Base-by-base conservation (phyloP, 2,329 filamentous ascomycete genomes). In the Penicillium psychrosexuale region DNA sequence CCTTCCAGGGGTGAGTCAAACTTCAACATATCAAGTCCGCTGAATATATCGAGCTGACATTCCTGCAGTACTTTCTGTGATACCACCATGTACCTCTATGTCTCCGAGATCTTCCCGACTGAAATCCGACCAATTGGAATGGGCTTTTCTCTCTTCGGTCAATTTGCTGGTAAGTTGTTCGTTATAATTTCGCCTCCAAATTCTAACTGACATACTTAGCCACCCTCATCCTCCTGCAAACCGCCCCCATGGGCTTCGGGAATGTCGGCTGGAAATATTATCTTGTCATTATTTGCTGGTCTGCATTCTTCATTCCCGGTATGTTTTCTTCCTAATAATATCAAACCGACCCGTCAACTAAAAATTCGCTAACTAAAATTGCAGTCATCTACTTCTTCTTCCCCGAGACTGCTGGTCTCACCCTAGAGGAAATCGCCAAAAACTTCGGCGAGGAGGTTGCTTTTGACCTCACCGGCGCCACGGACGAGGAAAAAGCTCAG, bases 401-500 rank as follows among this genome's bases (percentile, higher is more conserved):
- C 61, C 75, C 75, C 1, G 75, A 77, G 57, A 77, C 75, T 3
- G 74, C 74, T 3, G 67, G 68, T 12, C 63, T 78, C 38, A 75
- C 75, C 0, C 64, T 80, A 9, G 78, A 80, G 54, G 77, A 80
- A 57, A 75, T 80, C 24, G 73, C 70, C 13, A 65, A 72, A 51
- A 74, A 74, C 47, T 80, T 82, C 51, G 80, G 79, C 7, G 79
- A 82, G 47, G 78, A 81, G 24, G 77, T 81, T 7, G 77, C 77
- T 0, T 74, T 80, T 4, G 69, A 77, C 42, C 62, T 79, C 7
- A 77, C 73, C 4, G 74, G 78, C 58, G 72, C 74, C 0, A 74
- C 72, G 0, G 77, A 77, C 13, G 72, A 74, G 38, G 70, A 75
- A 56, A 69, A 67, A 24, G 61, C 60, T 38, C 63, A 56, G 17